Conservation (phyloP, 202 grass and related monocot species). For the Cymbopogon flexuosus region DNA sequence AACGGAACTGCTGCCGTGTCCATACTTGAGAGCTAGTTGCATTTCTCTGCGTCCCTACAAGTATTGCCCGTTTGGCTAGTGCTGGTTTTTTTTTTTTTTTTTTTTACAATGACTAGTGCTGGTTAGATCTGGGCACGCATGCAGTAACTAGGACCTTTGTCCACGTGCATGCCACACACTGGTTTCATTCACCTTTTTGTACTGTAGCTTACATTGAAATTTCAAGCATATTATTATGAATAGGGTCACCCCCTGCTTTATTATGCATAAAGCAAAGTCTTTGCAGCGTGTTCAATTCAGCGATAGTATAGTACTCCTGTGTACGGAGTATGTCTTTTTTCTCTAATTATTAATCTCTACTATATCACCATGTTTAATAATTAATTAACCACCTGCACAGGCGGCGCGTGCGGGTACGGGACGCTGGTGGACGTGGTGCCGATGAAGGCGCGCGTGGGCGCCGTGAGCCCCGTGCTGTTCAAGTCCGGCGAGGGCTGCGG, state of each 20-base stretch:
- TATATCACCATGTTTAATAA: not conserved
- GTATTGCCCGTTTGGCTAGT: not conserved
- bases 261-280: too few species aligned
- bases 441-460: slow-evolving; percentile 83
- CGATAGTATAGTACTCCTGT: not conserved
- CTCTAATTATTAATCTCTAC: too few species aligned
- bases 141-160: slow-evolving; percentile 11
- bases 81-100: too few species aligned
- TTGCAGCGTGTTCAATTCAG: too few species aligned
- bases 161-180: not conserved
- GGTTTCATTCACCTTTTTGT: not conserved
- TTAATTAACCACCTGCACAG: not conserved
- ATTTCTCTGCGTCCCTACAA: not conserved
- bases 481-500: slow-evolving; percentile 90
- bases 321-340: too few species aligned
- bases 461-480: slow-evolving; percentile 96
- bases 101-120: not conserved
- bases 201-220: too few species aligned
- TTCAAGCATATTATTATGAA: too few species aligned
- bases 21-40: slow-evolving; percentile 17
- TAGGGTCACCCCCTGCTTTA: too few species aligned
- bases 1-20: slow-evolving; percentile 11
- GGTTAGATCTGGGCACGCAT: slow-evolving; percentile 18
- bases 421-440: slow-evolving; percentile 93
- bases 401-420: slow-evolving; percentile 94